These are phyloP conservation scores for Brettanomyces nanus DNA, from an alignment of 805 yeast species.

Conservation along the genomic window DNA sequence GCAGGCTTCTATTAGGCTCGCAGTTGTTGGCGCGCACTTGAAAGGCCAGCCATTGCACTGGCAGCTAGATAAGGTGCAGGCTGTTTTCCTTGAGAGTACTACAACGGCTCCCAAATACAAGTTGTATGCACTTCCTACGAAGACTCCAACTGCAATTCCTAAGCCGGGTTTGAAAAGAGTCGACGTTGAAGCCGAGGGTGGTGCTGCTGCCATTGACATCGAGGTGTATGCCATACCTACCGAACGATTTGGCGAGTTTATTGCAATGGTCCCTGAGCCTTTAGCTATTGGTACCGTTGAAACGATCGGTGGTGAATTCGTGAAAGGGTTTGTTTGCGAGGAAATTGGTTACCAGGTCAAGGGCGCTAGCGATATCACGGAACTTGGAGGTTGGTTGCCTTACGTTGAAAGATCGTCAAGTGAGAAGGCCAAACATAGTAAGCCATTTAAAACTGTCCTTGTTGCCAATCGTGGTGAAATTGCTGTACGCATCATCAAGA, in stretches of 20 bases:
- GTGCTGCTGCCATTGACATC: constrained; percentile 58
- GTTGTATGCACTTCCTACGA: constrained; percentile 73
- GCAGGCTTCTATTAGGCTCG: constrained; percentile 50
- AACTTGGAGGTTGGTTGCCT: constrained; percentile 80
- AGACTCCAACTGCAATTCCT: constrained; percentile 56
- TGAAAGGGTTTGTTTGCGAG: constrained; percentile 92
- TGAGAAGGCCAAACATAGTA: constrained; percentile 23
- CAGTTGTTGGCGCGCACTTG: constrained; percentile 96
- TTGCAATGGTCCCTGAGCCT: constrained; percentile 87
- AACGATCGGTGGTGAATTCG: constrained; percentile 70
- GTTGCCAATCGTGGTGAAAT: constrained; percentile 98
- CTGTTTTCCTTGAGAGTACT: constrained; percentile 57
- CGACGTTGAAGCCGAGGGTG: constrained; percentile 17
- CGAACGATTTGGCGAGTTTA: constrained; percentile 73
- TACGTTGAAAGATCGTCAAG: constrained; percentile 32
- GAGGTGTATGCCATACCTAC: constrained; percentile 82
- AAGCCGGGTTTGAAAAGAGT: constrained; percentile 89
- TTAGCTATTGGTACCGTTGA: constrained; percentile 93
- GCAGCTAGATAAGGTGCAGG: constrained; percentile 84
- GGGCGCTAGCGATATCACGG: constrained; percentile 77
- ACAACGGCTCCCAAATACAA: constrained; percentile 65
- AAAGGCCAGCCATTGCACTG: constrained; percentile 85
- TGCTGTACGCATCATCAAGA: constrained; percentile 88
- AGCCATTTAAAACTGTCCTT: constrained; percentile 75
- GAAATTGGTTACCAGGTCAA: constrained; percentile 69